These are phyloP conservation scores for Pseudogymnoascus sp. DNA, from an alignment of 2,329 filamentous ascomycete genomes.

Conservation along the genomic window DNA sequence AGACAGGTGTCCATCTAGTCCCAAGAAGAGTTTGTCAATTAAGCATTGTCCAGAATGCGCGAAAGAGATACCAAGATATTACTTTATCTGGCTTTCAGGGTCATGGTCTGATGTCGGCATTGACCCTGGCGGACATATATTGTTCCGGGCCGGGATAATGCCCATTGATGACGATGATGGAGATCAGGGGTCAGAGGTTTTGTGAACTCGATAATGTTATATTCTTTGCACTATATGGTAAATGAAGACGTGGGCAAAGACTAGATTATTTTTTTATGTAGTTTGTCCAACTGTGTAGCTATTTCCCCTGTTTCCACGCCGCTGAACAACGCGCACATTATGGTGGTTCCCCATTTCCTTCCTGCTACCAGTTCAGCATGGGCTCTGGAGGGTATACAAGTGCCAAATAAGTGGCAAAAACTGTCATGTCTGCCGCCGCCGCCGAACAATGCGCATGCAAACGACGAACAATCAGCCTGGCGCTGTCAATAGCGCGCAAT, in stretches of 20 bases:
- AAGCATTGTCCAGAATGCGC: constrained; percentile 1
- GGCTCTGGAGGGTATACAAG: background rate
- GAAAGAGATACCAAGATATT: background rate
- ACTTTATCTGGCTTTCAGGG: constrained; percentile 1
- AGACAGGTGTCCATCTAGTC: background rate
- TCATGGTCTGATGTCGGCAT: background rate
- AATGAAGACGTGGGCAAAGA: background rate
- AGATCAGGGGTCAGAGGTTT: too few species aligned
- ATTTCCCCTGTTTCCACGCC: background rate
- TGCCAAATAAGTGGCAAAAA: background rate
- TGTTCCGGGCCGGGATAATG: background rate
- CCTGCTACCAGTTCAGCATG: background rate
- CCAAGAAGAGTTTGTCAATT: background rate
- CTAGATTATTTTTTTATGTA: background rate
- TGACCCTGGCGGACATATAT: background rate
- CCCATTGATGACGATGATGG: background rate
- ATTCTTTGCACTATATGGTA: background rate
- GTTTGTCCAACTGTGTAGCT: background rate
- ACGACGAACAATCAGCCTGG: too few species aligned
- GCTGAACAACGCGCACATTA: background rate
- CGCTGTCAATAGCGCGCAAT: too few species aligned
- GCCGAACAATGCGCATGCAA: too few species aligned
- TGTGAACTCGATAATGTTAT: background rate
- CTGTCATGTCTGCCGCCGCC: too few species aligned
- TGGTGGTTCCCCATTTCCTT: background rate